phyloP scores from a whole-genome alignment of 2,329 filamentous ascomycete genomes.

The Colletotrichum salicis region DNA sequence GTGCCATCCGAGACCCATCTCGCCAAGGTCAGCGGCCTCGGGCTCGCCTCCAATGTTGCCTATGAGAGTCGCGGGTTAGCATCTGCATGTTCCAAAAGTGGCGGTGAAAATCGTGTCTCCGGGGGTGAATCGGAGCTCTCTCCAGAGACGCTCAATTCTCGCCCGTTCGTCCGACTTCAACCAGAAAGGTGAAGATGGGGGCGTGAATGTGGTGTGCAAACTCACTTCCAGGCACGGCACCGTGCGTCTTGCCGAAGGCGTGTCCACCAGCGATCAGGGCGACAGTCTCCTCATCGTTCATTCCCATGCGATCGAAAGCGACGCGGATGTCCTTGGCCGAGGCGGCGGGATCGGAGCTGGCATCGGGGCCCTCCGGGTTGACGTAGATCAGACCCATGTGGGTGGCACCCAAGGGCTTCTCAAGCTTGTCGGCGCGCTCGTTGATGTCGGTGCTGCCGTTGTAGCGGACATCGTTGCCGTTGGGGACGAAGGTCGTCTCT shows the following conservation, averaged over 20 bases:
- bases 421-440: constrained; percentile 53
- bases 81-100: background rate
- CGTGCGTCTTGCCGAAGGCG: constrained; percentile 84
- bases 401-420: constrained; percentile 73
- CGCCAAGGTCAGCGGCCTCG: constrained; percentile 69
- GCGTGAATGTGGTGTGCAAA: background rate
- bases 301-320: constrained; percentile 83
- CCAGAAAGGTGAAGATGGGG: background rate
- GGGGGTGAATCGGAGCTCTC: background rate
- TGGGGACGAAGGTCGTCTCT: constrained; percentile 73
- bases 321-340: constrained; percentile 77
- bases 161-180: background rate
- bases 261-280: constrained; percentile 83
- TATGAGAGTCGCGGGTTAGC: constrained; percentile 48
- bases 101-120: background rate
- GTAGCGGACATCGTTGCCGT: constrained; percentile 78
- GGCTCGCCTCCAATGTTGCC: constrained; percentile 76
- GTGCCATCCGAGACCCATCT: constrained; percentile 78
- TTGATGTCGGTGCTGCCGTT: constrained; percentile 42
- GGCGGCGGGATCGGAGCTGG: constrained; percentile 74
- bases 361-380: constrained; percentile 82
- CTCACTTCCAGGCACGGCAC: constrained; percentile 59
- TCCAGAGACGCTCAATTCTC: background rate
- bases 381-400: constrained; percentile 86
- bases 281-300: constrained; percentile 85